Conservation (phyloP, 805 yeast genomes). For the Metschnikowia baotianmanensis region DNA sequence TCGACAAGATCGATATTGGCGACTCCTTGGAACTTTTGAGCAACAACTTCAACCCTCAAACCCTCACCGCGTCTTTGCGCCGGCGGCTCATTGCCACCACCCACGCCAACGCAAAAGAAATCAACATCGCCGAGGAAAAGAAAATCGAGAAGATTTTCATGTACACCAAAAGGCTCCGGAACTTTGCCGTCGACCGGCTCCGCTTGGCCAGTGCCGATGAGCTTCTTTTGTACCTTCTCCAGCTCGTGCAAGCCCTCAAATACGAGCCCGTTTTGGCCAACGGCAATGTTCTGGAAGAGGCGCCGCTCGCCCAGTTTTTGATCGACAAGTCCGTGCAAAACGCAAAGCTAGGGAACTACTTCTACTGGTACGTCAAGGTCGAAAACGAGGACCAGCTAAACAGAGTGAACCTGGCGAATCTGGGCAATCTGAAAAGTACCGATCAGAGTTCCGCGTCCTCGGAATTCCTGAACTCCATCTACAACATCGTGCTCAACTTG, state of each 20-base stretch:
- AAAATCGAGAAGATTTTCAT: constrained; percentile 31
- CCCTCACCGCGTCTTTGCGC: constrained; percentile 21
- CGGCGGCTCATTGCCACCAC: constrained; percentile 16
- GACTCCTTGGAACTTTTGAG: constrained; percentile 86
- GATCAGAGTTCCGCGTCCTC: background rate
- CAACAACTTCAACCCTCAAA: constrained; percentile 60
- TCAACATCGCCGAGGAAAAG: constrained; percentile 25
- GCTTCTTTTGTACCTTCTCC: constrained; percentile 75
- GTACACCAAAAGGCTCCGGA: constrained; percentile 61
- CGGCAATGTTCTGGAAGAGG: constrained; percentile 28
- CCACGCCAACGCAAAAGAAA: constrained; percentile 15
- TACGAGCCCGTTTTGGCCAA: constrained; percentile 52
- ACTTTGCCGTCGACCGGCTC: constrained; percentile 84
- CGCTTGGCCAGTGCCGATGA: constrained; percentile 78
- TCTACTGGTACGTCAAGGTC: constrained; percentile 90
- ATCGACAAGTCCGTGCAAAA: constrained; percentile 68
- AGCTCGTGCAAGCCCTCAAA: constrained; percentile 86
- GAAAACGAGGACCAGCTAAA: constrained; percentile 67
- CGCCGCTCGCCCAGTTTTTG: constrained; percentile 73
- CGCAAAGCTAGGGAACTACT: constrained; percentile 68
- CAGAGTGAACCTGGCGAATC: too few species aligned
- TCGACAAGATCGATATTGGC: constrained; percentile 74
- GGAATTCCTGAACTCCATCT: constrained; percentile 22
- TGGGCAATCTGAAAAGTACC: background rate
- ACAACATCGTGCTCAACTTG: constrained; percentile 36